Conservation (phyloP, 192 early-diverging fungal genomes). For the Phycomyces blakesleeanus region DNA sequence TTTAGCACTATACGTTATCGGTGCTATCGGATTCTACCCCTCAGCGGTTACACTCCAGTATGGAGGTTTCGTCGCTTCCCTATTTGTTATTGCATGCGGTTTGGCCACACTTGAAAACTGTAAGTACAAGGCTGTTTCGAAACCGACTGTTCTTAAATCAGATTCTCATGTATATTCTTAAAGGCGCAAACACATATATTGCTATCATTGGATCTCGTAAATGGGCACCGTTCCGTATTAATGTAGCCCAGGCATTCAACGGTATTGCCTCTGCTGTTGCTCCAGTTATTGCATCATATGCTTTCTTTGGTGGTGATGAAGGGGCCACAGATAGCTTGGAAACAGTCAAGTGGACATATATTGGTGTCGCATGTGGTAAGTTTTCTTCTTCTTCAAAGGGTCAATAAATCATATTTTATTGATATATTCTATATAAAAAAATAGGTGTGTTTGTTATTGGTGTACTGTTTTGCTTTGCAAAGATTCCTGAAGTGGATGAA, state of each 20-base stretch:
- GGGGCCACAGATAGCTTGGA: slow-evolving; percentile 4
- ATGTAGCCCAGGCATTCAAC: slow-evolving; percentile 33
- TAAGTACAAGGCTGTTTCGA: slow-evolving; percentile 1
- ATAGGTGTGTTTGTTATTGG: slow-evolving; percentile 32
- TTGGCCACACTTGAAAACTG: slow-evolving; percentile 33
- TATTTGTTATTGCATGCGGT: slow-evolving; percentile 37
- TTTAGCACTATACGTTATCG: slow-evolving; percentile 27
- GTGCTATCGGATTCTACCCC: slow-evolving; percentile 32
- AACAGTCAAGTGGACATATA: slow-evolving; percentile 32
- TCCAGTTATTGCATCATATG: slow-evolving; percentile 34
- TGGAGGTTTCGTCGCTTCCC: slow-evolving; percentile 31
- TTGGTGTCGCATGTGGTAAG: slow-evolving; percentile 31
- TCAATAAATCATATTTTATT: background rate
- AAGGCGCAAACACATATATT: slow-evolving; percentile 34
- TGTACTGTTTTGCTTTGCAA: slow-evolving; percentile 24
- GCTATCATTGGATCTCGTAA: slow-evolving; percentile 22
- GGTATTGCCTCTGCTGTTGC: slow-evolving; percentile 27
- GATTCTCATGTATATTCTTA: background rate
- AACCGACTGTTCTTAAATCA: background rate
- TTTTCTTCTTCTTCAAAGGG: background rate
- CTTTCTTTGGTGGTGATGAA: slow-evolving; percentile 28
- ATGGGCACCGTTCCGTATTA: slow-evolving; percentile 27
- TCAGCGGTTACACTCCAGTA: slow-evolving; percentile 20
- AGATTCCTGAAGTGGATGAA: slow-evolving; percentile 38
- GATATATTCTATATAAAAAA: background rate